Percentiles rank a stretch among this genome's conserved stretches.
Conservation (phyloP, 2,329 filamentous ascomycete species). For the Tetracladium maxilliforme region DNA sequence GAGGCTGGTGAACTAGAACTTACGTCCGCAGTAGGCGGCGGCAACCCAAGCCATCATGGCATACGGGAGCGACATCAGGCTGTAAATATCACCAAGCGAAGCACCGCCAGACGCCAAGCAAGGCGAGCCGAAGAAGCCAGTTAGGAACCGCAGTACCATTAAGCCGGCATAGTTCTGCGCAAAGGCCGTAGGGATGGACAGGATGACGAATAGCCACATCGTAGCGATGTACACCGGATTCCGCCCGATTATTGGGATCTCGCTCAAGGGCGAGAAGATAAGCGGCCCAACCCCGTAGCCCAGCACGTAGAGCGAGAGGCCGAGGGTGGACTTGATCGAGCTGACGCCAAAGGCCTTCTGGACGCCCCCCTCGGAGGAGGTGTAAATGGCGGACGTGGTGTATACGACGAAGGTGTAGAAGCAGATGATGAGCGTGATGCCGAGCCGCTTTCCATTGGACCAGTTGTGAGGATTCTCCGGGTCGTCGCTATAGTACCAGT, state of each 20-base stretch:
- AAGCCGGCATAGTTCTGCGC: conserved; percentile 48
- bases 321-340: conserved; percentile 34
- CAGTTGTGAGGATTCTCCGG: conserved; percentile 40
- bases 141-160: conserved; percentile 47
- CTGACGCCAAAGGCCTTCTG: conserved; percentile 36
- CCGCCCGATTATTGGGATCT: conserved; percentile 51
- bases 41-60: conserved; percentile 44
- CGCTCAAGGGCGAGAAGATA: conserved; percentile 49
- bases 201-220: conserved; percentile 52
- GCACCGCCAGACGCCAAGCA: conserved; percentile 45
- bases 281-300: conserved; percentile 50
- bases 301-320: conserved; percentile 47
- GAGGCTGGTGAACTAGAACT: too few species aligned
- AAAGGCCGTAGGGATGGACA: conserved; percentile 49
- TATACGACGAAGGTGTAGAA: conserved; percentile 46
- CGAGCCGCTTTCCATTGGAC: conserved; percentile 24
- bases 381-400: conserved; percentile 32
- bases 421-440: conserved; percentile 29
- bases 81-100: conserved; percentile 37
- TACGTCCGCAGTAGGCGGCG: conserved; percentile 30
- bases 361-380: conserved; percentile 28
- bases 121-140: conserved; percentile 52
- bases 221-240: conserved; percentile 54
- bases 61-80: conserved; percentile 38
- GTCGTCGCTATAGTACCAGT: conserved; percentile 40